Percentiles rank a stretch among this genome's conserved stretches.
phyloP scores from a whole-genome alignment of 371 early-diverging fungal species.

The Polyrhizophydium stewartii region DNA sequence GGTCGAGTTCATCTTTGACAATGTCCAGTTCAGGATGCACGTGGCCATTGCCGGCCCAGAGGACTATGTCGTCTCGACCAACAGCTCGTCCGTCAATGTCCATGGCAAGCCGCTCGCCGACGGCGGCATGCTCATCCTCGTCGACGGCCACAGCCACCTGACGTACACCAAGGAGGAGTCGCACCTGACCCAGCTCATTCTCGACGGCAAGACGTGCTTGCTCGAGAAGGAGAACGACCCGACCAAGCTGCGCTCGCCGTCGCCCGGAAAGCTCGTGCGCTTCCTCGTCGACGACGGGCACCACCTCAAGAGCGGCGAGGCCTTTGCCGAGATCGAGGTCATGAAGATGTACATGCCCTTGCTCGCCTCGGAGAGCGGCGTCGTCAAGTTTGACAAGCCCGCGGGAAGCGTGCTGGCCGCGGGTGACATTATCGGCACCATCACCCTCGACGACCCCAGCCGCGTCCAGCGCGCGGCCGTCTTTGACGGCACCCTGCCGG shows the following conservation, averaged over 20 bases:
- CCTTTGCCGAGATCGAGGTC: constrained; percentile 98
- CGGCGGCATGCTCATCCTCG: constrained; percentile 86
- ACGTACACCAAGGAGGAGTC: constrained; percentile 90
- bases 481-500: constrained; percentile 83
- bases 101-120: constrained; percentile 82
- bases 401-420: constrained; percentile 81
- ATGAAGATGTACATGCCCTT: constrained; percentile 99
- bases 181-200: constrained; percentile 79
- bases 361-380: constrained; percentile 83
- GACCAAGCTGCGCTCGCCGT: constrained; percentile 89
- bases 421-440: constrained; percentile 90
- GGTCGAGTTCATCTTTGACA: constrained; percentile 89
- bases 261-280: constrained; percentile 96
- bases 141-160: constrained; percentile 84
- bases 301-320: constrained; percentile 83
- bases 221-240: constrained; percentile 95
- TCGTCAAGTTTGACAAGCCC: constrained; percentile 86
- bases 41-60: constrained; percentile 79
- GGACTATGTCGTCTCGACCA: constrained; percentile 73
- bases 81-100: constrained; percentile 75
- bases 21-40: constrained; percentile 80
- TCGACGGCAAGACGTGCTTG: constrained; percentile 88
- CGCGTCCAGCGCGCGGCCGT: constrained; percentile 84
- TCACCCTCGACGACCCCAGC: constrained; percentile 89
- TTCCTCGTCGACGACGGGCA: constrained; percentile 88